Percentiles rank a stretch among this genome's conserved stretches.
Conservation (phyloP, 257 asterid genomes). For the Plantago major region DNA sequence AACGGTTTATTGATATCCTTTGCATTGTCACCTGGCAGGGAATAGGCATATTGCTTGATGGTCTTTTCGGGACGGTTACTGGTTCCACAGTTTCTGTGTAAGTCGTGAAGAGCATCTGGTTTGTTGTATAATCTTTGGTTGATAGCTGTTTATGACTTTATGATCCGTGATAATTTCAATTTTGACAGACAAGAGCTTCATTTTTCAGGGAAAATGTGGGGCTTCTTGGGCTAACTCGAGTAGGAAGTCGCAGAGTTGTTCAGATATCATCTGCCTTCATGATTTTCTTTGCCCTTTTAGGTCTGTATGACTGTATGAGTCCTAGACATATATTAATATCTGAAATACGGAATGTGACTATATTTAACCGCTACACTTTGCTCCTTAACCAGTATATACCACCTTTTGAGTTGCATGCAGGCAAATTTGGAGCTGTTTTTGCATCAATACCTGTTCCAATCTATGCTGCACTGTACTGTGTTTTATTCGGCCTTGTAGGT, state of each 20-base stretch:
- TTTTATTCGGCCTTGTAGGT: constrained; percentile 97
- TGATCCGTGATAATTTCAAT: constrained; percentile 8
- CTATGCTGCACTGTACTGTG: constrained; percentile 85
- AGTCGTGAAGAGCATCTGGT: constrained; percentile 24
- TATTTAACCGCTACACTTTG: background rate
- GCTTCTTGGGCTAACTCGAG: constrained; percentile 96
- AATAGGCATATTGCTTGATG: constrained; percentile 82
- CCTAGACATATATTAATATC: background rate
- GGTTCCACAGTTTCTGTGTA: constrained; percentile 98
- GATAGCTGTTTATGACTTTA: constrained; percentile 4
- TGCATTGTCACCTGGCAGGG: constrained; percentile 51
- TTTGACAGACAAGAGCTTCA: constrained; percentile 4
- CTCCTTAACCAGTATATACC: background rate
- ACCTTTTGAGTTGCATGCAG: constrained; percentile 35
- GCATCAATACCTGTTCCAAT: constrained; percentile 94
- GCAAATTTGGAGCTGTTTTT: constrained; percentile 97
- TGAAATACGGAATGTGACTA: background rate
- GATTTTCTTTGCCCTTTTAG: constrained; percentile 93
- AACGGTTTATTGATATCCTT: background rate
- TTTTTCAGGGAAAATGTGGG: constrained; percentile 91
- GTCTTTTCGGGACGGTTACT: constrained; percentile 85
- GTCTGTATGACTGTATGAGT: constrained; percentile 28
- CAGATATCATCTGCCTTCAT: constrained; percentile 95
- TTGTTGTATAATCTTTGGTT: background rate
- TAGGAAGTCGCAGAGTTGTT: constrained; percentile 97